These are phyloP conservation scores for Alternaria alternata DNA, from an alignment of 2,329 filamentous ascomycete genomes.

Conservation along the genomic window DNA sequence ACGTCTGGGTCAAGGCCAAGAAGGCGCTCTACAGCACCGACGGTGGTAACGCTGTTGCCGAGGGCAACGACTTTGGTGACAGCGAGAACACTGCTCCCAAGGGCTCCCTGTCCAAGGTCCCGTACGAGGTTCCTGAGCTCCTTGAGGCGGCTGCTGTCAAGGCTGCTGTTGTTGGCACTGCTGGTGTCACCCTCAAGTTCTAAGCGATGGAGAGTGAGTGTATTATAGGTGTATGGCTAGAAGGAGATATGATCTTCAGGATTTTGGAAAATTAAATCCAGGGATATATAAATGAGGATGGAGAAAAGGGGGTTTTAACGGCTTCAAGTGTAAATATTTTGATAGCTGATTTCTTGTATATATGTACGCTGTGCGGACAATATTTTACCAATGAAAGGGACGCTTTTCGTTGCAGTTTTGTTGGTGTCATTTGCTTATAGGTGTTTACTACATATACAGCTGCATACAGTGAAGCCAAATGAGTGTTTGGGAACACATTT, in stretches of 20 bases:
- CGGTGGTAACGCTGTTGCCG: conserved; percentile 48
- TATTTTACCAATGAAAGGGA: conserved; percentile 4
- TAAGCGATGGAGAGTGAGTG: not conserved
- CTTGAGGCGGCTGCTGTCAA: conserved; percentile 48
- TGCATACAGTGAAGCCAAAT: no score
- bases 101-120: conserved; percentile 45
- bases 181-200: conserved; percentile 48
- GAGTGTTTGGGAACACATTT: no score
- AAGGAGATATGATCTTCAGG: not conserved
- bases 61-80: conserved; percentile 52
- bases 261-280: not conserved
- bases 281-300: not conserved
- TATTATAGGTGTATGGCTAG: not conserved
- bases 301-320: not conserved
- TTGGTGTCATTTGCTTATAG: not conserved
- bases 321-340: conserved; percentile 6
- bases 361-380: conserved; percentile 14
- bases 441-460: no score
- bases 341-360: conserved; percentile 7
- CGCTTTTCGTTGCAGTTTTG: not conserved
- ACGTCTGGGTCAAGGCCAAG: conserved; percentile 46
- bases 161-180: conserved; percentile 51
- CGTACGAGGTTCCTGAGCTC: conserved; percentile 45
- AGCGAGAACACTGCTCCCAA: conserved; percentile 40
- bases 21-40: conserved; percentile 48